Conservation (phyloP, 2,329 filamentous ascomycete species). For the Hirsutella thompsonii region DNA sequence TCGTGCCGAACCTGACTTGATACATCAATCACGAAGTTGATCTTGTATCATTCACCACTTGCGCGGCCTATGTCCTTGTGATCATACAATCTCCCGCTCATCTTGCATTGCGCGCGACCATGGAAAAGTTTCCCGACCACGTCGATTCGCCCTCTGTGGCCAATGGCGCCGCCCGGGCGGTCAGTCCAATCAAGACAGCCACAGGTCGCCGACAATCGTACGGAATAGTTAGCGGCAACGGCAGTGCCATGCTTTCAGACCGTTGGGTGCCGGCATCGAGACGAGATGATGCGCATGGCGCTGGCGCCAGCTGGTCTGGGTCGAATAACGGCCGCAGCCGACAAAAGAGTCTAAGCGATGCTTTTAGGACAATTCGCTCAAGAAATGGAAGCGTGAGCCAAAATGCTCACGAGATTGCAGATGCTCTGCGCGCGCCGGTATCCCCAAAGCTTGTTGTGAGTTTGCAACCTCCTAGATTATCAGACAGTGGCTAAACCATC, state of each 20-base stretch:
- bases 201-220: slow-evolving; percentile 1
- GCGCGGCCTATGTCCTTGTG: too few species aligned
- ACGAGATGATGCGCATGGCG: slow-evolving; percentile 7
- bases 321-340: slow-evolving; percentile 44
- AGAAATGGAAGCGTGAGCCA: slow-evolving; percentile 78
- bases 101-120: slow-evolving; percentile 9
- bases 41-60: too few species aligned
- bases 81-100: neutral
- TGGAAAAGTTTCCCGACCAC: slow-evolving; percentile 47
- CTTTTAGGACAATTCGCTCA: slow-evolving; percentile 69
- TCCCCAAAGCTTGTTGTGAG: slow-evolving; percentile 77
- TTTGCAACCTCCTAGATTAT: neutral
- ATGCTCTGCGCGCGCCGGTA: slow-evolving; percentile 79
- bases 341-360: slow-evolving; percentile 82
- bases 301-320: neutral
- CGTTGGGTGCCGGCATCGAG: slow-evolving; percentile 15
- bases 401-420: slow-evolving; percentile 86
- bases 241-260: slow-evolving; percentile 14
- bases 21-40: too few species aligned
- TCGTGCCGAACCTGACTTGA: too few species aligned
- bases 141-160: slow-evolving; percentile 24
- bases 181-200: slow-evolving; percentile 14
- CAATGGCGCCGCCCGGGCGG: slow-evolving; percentile 13
- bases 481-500: slow-evolving; percentile 1
- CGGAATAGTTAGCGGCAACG: slow-evolving; percentile 1